Conservation (phyloP, 2,329 filamentous ascomycete species). For the Penicillium expansum region DNA sequence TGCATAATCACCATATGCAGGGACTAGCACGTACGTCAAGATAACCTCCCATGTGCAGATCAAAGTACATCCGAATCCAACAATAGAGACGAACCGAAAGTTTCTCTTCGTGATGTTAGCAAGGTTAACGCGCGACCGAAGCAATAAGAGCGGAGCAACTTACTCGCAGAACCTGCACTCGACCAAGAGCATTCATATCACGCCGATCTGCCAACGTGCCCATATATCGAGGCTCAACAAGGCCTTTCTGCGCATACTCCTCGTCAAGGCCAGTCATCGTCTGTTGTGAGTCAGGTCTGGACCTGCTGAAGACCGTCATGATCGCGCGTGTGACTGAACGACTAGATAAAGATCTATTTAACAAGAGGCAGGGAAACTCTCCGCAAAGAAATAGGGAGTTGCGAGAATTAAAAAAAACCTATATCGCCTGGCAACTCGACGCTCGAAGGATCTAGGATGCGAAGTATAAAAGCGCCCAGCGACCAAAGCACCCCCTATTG, state of each 20-base stretch:
- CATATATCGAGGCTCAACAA: slow-evolving; percentile 37
- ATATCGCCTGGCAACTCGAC: neutral
- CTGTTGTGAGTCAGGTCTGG: slow-evolving; percentile 14
- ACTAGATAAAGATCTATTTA: neutral
- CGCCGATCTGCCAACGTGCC: slow-evolving; percentile 37
- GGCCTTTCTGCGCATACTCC: slow-evolving; percentile 24
- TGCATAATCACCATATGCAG: neutral
- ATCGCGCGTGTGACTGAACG: neutral
- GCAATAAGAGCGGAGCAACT: slow-evolving; percentile 9
- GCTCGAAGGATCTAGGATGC: neutral
- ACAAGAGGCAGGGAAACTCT: neutral
- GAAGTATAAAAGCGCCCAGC: neutral
- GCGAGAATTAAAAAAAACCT: neutral
- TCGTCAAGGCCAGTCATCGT: slow-evolving; percentile 14
- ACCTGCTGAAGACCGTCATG: slow-evolving; percentile 13
- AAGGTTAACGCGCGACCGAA: neutral
- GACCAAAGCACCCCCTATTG: neutral
- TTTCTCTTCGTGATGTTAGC: slow-evolving; percentile 36
- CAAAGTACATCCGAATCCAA: slow-evolving; percentile 46
- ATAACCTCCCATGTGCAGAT: slow-evolving; percentile 47
- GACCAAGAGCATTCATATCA: slow-evolving; percentile 41
- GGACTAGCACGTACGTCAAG: slow-evolving; percentile 33
- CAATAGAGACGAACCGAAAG: slow-evolving; percentile 46
- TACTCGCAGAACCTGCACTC: slow-evolving; percentile 41
- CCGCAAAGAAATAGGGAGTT: neutral